Percentiles rank a stretch among this genome's conserved stretches.
Evolutionary conservation across 2,329 filamentous ascomycete species (phyloP).

Genomic region (Sporothrix schenckii): DNA sequence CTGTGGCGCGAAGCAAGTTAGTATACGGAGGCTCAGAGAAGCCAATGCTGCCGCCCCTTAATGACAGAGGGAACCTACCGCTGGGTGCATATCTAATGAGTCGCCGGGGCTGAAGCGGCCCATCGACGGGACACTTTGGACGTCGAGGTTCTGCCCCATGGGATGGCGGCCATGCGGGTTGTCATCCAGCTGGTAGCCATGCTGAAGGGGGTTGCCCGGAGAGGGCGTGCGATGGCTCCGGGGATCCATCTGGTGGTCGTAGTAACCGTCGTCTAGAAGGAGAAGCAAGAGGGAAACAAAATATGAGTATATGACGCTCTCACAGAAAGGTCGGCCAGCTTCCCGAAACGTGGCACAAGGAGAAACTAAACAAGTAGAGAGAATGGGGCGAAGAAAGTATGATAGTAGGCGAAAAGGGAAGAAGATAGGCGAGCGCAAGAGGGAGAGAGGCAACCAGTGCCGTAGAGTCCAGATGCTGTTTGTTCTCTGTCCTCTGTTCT

Average conservation of each 20-base stretch:
- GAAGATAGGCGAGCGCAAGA: neutral
- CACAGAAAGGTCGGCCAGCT: conserved; percentile 22
- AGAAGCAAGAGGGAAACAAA: conserved; percentile 23
- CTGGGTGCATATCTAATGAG: conserved; percentile 78
- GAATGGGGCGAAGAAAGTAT: neutral
- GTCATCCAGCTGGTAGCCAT: conserved; percentile 82
- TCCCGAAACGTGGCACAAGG: conserved; percentile 1
- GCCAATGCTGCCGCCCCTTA: neutral
- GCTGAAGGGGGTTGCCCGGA: conserved; percentile 71
- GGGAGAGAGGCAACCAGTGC: conserved; percentile 24
- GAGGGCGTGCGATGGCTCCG: conserved; percentile 69
- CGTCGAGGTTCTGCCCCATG: conserved; percentile 60
- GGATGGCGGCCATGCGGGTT: conserved; percentile 64
- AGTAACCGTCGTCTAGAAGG: conserved; percentile 56
- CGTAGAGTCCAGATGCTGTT: conserved; percentile 20
- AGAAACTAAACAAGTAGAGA: neutral
- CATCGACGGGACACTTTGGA: conserved; percentile 47
- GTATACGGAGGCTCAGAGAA: neutral
- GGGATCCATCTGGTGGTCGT: conserved; percentile 63
- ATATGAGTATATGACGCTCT: conserved; percentile 24
- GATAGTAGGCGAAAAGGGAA: neutral
- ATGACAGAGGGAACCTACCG: conserved; percentile 58
- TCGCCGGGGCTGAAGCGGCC: conserved; percentile 68
- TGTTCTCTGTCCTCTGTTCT: conserved; percentile 5
- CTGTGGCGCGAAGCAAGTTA: conserved; percentile 41